phyloP scores from a whole-genome alignment of 495 filamentous ascomycete species.

The Hypoxylon trugodes region DNA sequence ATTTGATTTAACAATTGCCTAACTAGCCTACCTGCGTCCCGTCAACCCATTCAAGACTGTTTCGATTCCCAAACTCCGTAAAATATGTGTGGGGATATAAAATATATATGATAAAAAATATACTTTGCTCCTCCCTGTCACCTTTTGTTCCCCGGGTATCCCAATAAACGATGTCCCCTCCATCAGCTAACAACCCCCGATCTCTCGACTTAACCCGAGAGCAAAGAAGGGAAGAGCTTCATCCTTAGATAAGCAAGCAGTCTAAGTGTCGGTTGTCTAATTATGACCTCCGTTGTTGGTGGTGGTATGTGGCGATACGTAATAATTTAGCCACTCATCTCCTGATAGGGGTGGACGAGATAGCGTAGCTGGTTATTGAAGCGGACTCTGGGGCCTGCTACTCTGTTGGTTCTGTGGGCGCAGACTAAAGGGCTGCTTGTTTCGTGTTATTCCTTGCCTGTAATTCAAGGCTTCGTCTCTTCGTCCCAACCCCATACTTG shows the following conservation, averaged over 20 bases:
- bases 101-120: constrained; percentile 10
- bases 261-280: constrained; percentile 13
- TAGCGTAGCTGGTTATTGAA: constrained; percentile 13
- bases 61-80: constrained; percentile 20
- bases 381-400: neutral
- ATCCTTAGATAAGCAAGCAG: too few relatives aligned
- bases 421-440: neutral
- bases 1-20: constrained; percentile 9
- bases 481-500: constrained; percentile 96
- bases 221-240: neutral
- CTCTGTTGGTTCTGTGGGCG: neutral
- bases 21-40: neutral
- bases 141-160: constrained; percentile 32
- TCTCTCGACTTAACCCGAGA: neutral
- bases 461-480: constrained; percentile 33
- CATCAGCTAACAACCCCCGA: constrained; percentile 2
- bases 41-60: neutral
- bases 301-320: constrained; percentile 7
- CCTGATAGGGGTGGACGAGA: neutral
- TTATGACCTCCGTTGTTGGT: neutral
- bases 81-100: constrained; percentile 25
- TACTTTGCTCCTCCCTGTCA: constrained; percentile 8
- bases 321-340: neutral
- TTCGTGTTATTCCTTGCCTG: constrained; percentile 5
- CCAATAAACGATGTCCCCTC: constrained; percentile 22